Evolutionary conservation across 1,139 yeast genomes (phyloP).

Genomic region (Arxiozyma slooffiae): DNA sequence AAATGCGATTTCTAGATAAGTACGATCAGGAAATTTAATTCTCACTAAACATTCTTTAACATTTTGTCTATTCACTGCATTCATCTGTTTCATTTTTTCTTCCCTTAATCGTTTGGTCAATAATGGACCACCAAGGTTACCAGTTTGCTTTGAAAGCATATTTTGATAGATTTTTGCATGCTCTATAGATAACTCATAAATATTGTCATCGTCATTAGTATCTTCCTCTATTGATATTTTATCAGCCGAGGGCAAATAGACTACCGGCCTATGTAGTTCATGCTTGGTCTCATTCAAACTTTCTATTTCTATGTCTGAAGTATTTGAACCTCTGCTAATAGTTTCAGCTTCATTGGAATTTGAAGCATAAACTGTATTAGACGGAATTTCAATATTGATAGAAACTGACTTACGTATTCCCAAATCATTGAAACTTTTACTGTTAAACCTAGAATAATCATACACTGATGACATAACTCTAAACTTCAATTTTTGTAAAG

Average conservation of each 20-base stretch:
- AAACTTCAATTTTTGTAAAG: background rate
- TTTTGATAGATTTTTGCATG: slow-evolving; percentile 48
- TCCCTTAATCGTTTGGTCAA: slow-evolving; percentile 30
- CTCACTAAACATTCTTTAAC: slow-evolving; percentile 34
- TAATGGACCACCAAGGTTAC: slow-evolving; percentile 20
- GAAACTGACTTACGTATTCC: background rate
- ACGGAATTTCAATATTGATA: background rate
- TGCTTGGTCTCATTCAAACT: background rate
- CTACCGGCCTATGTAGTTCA: slow-evolving; percentile 6
- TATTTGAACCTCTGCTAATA: background rate
- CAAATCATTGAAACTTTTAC: background rate
- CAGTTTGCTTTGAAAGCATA: slow-evolving; percentile 36
- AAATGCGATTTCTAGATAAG: slow-evolving; percentile 41
- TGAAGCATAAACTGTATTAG: background rate
- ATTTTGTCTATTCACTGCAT: slow-evolving; percentile 7
- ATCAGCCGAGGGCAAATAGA: slow-evolving; percentile 9
- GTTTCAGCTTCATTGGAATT: background rate
- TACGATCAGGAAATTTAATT: slow-evolving; percentile 45
- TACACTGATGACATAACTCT: background rate
- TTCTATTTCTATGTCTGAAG: background rate
- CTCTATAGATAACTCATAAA: slow-evolving; percentile 41
- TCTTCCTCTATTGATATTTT: slow-evolving; percentile 12
- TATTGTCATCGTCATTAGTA: slow-evolving; percentile 8
- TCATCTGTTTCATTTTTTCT: slow-evolving; percentile 12
- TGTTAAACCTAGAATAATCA: background rate